Conservation (phyloP, 768 basidiomycete genomes). For the Neoboletus subvelutipes region DNA sequence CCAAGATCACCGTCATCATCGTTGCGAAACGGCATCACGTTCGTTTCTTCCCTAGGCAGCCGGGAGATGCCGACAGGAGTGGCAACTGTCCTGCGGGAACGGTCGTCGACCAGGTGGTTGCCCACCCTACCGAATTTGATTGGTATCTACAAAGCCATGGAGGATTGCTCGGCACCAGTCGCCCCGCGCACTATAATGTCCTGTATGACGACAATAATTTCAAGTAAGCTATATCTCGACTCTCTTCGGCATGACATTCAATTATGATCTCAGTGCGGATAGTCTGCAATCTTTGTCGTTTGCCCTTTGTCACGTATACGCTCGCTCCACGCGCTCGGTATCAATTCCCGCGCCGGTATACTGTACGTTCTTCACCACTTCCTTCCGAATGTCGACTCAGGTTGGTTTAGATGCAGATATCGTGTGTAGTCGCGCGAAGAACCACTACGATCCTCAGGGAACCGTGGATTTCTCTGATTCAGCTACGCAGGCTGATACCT, state of each 20-base stretch:
- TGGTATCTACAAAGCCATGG: conserved; percentile 79
- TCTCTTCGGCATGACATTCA: background rate
- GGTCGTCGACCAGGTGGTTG: conserved; percentile 69
- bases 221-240: conserved; percentile 37
- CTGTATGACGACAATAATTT: conserved; percentile 56
- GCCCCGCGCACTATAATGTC: conserved; percentile 57
- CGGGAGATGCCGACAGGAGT: conserved; percentile 55
- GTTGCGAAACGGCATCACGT: conserved; percentile 64
- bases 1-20: conserved; percentile 72
- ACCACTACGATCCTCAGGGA: conserved; percentile 71
- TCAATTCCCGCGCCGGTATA: conserved; percentile 84
- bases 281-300: conserved; percentile 70
- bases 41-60: conserved; percentile 51
- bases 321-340: conserved; percentile 75
- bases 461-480: conserved; percentile 59
- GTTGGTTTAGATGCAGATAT: conserved; percentile 65
- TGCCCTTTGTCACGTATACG: conserved; percentile 78
- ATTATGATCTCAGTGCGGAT: conserved; percentile 47
- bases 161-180: conserved; percentile 74
- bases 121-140: conserved; percentile 72
- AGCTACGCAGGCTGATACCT: conserved; percentile 46
- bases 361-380: conserved; percentile 44
- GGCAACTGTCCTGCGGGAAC: conserved; percentile 79
- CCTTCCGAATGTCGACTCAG: background rate
- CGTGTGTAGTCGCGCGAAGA: conserved; percentile 73